phyloP scores from a whole-genome alignment of 768 basidiomycete species.

The Paxillus rubicundulus region DNA sequence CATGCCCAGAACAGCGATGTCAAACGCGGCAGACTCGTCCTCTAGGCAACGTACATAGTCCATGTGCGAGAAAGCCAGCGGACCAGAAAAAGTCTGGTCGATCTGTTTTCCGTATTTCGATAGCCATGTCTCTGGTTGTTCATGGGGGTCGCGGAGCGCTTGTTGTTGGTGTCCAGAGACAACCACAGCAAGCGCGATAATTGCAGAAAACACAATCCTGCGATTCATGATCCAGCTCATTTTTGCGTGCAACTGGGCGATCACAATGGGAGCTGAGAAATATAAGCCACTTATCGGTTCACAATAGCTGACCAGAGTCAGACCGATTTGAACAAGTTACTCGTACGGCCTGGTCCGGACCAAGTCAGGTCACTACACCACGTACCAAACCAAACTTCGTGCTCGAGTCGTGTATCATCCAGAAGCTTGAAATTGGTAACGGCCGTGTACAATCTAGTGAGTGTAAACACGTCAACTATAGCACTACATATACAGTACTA shows the following conservation, averaged over 20 bases:
- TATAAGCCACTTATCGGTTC: background rate
- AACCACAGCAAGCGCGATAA: background rate
- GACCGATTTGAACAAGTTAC: too few species aligned
- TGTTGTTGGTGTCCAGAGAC: slow-evolving; percentile 12
- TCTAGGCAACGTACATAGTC: slow-evolving; percentile 73
- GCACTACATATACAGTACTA: too few species aligned
- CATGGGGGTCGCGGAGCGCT: slow-evolving; percentile 4
- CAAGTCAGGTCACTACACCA: too few species aligned
- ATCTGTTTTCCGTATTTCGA: slow-evolving; percentile 73
- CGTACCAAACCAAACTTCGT: too few species aligned
- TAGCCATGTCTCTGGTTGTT: slow-evolving; percentile 48
- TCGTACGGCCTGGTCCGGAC: too few species aligned
- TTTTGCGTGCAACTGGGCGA: background rate
- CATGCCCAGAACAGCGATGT: slow-evolving; percentile 79
- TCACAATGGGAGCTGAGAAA: background rate
- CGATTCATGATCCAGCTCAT: slow-evolving; percentile 11
- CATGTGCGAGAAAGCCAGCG: slow-evolving; percentile 79
- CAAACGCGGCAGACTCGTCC: slow-evolving; percentile 49
- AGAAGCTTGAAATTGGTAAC: too few species aligned
- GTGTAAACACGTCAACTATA: too few species aligned
- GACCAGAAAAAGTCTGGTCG: slow-evolving; percentile 77
- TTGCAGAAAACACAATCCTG: background rate
- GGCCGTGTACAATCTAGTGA: too few species aligned
- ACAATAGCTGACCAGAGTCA: background rate
- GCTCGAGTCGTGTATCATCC: too few species aligned